Conservation (phyloP, 2,329 filamentous ascomycete species). For the Rhynchosporium secalis region DNA sequence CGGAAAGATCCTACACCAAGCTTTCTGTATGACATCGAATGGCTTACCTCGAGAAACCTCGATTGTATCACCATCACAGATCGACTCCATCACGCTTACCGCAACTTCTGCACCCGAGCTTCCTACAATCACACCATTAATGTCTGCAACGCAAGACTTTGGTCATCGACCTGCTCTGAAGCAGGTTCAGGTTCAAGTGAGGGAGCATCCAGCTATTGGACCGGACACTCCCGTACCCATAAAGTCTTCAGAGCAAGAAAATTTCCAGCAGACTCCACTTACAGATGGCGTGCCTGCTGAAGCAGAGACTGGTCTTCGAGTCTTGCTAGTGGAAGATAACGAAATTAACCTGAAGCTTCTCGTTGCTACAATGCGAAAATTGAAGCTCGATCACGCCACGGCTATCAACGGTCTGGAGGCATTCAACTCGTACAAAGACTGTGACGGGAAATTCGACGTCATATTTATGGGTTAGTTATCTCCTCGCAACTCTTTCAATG, state of each 20-base stretch:
- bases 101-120: neutral
- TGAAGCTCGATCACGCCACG: conserved; percentile 40
- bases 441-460: conserved; percentile 42
- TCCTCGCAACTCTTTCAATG: neutral
- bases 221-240: neutral
- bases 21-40: conserved; percentile 22
- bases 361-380: conserved; percentile 38
- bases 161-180: conserved; percentile 5
- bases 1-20: conserved; percentile 33
- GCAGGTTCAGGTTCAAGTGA: neutral
- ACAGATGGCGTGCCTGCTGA: neutral
- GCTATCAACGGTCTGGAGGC: conserved; percentile 51
- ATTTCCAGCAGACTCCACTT: neutral
- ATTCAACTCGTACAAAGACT: conserved; percentile 41
- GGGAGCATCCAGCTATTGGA: neutral
- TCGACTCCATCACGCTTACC: conserved; percentile 1
- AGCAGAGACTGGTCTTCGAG: conserved; percentile 25
- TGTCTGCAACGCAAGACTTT: conserved; percentile 21
- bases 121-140: neutral
- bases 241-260: conserved; percentile 2
- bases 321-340: conserved; percentile 47
- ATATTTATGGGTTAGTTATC: conserved; percentile 49
- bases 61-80: conserved; percentile 8
- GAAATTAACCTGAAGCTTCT: conserved; percentile 43
- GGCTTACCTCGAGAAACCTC: conserved; percentile 3